These are phyloP conservation scores for Psilocybe subaeruginosa DNA, from an alignment of 768 basidiomycete genomes.

Conservation along the genomic window DNA sequence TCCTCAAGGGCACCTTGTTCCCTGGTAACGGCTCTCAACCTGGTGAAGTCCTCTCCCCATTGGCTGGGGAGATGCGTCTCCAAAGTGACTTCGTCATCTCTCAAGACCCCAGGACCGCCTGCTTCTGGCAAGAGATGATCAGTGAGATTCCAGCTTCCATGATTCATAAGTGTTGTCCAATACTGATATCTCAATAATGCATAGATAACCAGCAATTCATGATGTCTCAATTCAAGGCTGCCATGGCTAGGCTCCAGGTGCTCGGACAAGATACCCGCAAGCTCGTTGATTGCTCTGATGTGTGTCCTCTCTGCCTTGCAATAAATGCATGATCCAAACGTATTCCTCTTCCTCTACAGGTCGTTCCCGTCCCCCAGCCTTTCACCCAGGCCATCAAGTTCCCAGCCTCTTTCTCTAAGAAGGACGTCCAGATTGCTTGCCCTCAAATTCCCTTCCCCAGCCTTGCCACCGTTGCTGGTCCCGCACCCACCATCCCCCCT, in stretches of 20 bases:
- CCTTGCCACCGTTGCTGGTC: slow-evolving; percentile 23
- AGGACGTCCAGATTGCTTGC: slow-evolving; percentile 22
- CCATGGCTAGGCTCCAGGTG: slow-evolving; percentile 37
- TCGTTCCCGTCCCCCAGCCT: slow-evolving; percentile 20
- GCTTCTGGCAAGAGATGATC: slow-evolving; percentile 27
- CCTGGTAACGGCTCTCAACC: slow-evolving; percentile 21
- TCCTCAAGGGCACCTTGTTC: slow-evolving; percentile 27
- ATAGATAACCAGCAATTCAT: slow-evolving; percentile 28
- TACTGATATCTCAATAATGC: too few relatives aligned
- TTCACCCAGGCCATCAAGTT: slow-evolving; percentile 25
- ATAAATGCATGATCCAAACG: not conserved
- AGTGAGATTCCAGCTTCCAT: slow-evolving; percentile 7
- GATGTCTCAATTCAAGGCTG: slow-evolving; percentile 28
- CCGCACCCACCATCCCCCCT: slow-evolving; percentile 22
- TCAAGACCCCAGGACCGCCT: slow-evolving; percentile 26
- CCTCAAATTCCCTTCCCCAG: slow-evolving; percentile 17
- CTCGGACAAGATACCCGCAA: slow-evolving; percentile 30
- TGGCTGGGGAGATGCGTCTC: slow-evolving; percentile 27
- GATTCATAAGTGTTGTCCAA: too few relatives aligned
- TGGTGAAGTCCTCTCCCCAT: slow-evolving; percentile 26
- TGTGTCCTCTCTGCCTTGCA: not conserved
- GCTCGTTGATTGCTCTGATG: slow-evolving; percentile 41
- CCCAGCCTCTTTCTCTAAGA: slow-evolving; percentile 23
- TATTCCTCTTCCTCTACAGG: not conserved
- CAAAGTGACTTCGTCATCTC: slow-evolving; percentile 26